phyloP scores from a whole-genome alignment of 345 rosid species.

The Dovyalis caffra region DNA sequence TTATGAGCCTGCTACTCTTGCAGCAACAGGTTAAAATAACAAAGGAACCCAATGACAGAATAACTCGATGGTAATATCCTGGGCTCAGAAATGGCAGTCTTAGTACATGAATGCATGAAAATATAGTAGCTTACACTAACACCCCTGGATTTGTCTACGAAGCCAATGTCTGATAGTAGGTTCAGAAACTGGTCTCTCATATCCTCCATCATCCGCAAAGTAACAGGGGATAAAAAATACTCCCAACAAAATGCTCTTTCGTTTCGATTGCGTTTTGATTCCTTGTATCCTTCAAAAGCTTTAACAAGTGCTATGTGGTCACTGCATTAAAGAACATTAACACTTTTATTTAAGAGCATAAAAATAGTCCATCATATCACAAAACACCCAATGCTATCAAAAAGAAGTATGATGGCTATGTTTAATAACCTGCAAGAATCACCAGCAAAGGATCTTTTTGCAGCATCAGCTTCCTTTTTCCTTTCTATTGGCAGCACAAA shows the following conservation, averaged over 20 bases:
- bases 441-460: slow-evolving; percentile 85
- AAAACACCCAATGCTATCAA: not conserved
- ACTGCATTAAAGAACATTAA: slow-evolving; percentile 43
- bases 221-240: slow-evolving; percentile 68
- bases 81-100: not conserved
- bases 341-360: slow-evolving; percentile 7
- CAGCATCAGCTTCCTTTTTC: slow-evolving; percentile 87
- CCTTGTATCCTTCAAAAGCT: slow-evolving; percentile 82
- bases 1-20: not conserved
- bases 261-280: slow-evolving; percentile 62
- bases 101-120: not conserved
- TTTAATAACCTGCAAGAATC: slow-evolving; percentile 83
- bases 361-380: not conserved
- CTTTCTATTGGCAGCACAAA: slow-evolving; percentile 82
- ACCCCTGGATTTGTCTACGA: slow-evolving; percentile 83
- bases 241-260: slow-evolving; percentile 88
- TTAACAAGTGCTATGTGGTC: slow-evolving; percentile 95
- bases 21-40: no score
- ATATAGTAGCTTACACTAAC: slow-evolving; percentile 56
- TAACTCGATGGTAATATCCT: not conserved
- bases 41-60: not conserved
- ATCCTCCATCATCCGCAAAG: slow-evolving; percentile 91
- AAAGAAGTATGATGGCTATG: not conserved
- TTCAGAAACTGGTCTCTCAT: slow-evolving; percentile 91
- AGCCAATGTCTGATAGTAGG: slow-evolving; percentile 81